Percentiles rank a stretch among this genome's conserved stretches.
Evolutionary conservation across 176 grass and related monocot species (phyloP).

Genomic region (Thinopyrum elongatum): DNA sequence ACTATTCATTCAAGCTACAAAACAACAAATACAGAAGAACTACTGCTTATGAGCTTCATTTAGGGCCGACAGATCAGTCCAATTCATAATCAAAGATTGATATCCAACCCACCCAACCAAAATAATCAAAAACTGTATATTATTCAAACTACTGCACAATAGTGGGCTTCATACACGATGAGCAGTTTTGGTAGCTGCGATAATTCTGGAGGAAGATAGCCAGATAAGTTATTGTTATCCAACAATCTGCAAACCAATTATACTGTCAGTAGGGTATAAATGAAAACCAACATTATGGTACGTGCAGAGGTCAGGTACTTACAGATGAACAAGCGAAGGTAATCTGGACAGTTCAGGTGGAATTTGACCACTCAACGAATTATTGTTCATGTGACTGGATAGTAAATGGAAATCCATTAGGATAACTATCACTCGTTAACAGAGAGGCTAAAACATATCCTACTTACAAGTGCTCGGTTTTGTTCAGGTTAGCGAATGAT

Average conservation of each 20-base stretch:
- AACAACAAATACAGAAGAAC: slow-evolving; percentile 9
- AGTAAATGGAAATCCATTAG: slow-evolving; percentile 27
- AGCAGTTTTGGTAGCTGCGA: slow-evolving; percentile 49
- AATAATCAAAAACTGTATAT: background rate
- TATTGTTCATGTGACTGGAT: slow-evolving; percentile 98
- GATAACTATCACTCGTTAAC: slow-evolving; percentile 13
- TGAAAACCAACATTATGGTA: slow-evolving; percentile 21
- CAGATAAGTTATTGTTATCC: slow-evolving; percentile 80
- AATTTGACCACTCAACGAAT: slow-evolving; percentile 97
- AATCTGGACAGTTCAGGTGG: slow-evolving; percentile 78
- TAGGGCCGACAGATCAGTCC: background rate
- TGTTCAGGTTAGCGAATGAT: slow-evolving; percentile 75
- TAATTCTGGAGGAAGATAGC: slow-evolving; percentile 57
- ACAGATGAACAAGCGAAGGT: slow-evolving; percentile 87
- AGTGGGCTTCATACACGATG: slow-evolving; percentile 56
- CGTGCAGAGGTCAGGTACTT: slow-evolving; percentile 40
- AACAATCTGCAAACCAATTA: slow-evolving; percentile 58
- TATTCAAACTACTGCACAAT: slow-evolving; percentile 22
- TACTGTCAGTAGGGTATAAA: slow-evolving; percentile 28
- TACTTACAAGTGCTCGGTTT: slow-evolving; percentile 96
- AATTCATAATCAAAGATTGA: background rate
- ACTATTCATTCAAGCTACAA: slow-evolving; percentile 18
- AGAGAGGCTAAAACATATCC: slow-evolving; percentile 18
- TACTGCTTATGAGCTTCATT: background rate
- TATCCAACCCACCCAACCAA: background rate